Evolutionary conservation across 2,329 filamentous ascomycete species (phyloP).

Genomic region (Penicillium sp.): DNA sequence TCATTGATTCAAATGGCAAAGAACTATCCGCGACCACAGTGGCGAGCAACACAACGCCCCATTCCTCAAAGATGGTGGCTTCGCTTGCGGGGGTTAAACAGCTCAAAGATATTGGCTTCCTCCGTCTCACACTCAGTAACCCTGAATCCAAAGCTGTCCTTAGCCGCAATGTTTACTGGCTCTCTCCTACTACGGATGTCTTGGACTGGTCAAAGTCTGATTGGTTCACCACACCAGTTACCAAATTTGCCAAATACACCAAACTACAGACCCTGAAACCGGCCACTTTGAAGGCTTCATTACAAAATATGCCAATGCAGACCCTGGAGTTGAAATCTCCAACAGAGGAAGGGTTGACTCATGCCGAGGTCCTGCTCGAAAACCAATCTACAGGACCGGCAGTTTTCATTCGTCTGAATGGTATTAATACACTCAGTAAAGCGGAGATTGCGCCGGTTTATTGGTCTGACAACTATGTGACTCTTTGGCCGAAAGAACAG

Average conservation of each 20-base stretch:
- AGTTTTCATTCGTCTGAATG: slow-evolving; percentile 55
- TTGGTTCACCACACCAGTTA: slow-evolving; percentile 61
- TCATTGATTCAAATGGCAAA: slow-evolving; percentile 51
- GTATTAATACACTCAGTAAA: slow-evolving; percentile 45
- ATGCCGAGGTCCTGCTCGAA: slow-evolving; percentile 45
- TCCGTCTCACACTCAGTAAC: slow-evolving; percentile 51
- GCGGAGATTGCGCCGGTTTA: slow-evolving; percentile 52
- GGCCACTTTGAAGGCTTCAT: slow-evolving; percentile 39
- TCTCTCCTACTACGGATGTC: slow-evolving; percentile 47
- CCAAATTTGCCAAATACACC: slow-evolving; percentile 50
- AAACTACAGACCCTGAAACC: slow-evolving; percentile 42
- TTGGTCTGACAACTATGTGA: slow-evolving; percentile 65
- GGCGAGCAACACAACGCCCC: slow-evolving; percentile 43
- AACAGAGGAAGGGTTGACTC: slow-evolving; percentile 6
- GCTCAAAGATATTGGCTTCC: slow-evolving; percentile 48
- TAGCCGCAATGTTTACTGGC: slow-evolving; percentile 62
- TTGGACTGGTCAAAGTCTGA: slow-evolving; percentile 57
- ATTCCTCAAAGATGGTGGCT: slow-evolving; percentile 42
- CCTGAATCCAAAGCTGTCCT: slow-evolving; percentile 31
- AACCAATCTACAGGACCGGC: slow-evolving; percentile 56
- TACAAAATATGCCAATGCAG: slow-evolving; percentile 2
- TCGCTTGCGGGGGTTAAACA: slow-evolving; percentile 32
- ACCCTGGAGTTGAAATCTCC: background rate
- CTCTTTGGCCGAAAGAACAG: slow-evolving; percentile 57
- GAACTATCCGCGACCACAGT: slow-evolving; percentile 37